These are phyloP conservation scores for Styphnolobium japonicum DNA, from an alignment of 306 rosid species.

Conservation along the genomic window DNA sequence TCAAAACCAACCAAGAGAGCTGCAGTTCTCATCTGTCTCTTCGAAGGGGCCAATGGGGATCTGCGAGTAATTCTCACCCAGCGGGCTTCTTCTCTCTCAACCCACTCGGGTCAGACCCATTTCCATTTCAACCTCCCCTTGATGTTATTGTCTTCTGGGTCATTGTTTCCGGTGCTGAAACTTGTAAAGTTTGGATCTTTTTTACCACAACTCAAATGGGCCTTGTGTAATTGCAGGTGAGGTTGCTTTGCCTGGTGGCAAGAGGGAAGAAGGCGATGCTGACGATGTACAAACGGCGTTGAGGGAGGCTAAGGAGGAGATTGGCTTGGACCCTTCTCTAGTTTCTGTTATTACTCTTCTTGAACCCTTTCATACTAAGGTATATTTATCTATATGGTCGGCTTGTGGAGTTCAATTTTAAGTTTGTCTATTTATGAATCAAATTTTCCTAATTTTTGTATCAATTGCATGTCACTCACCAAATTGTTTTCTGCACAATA, in stretches of 20 bases:
- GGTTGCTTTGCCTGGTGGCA: conserved; percentile 89
- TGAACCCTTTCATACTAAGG: conserved; percentile 58
- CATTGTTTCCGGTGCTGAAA: not conserved
- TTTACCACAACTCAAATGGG: not conserved
- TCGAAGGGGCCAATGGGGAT: conserved; percentile 42
- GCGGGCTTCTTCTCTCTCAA: conserved; percentile 70
- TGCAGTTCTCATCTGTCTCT: conserved; percentile 72
- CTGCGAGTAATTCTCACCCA: conserved; percentile 65
- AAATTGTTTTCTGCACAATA: too few species aligned
- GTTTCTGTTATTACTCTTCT: conserved; percentile 59
- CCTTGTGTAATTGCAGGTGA: conserved; percentile 54
- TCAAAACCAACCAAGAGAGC: conserved; percentile 48
- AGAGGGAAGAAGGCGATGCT: conserved; percentile 64
- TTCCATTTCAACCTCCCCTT: not conserved
- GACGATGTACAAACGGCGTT: conserved; percentile 71
- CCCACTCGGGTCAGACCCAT: conserved; percentile 56
- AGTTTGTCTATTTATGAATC: not conserved
- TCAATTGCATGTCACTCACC: not conserved
- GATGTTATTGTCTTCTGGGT: not conserved
- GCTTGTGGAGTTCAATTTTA: not conserved
- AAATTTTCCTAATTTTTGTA: not conserved
- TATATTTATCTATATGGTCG: not conserved
- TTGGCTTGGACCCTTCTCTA: conserved; percentile 75
- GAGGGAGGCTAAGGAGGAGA: conserved; percentile 91
- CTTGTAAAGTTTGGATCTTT: not conserved